These are phyloP conservation scores for Colletotrichum sp. DNA, from an alignment of 2,329 filamentous ascomycete genomes.

Conservation along the genomic window DNA sequence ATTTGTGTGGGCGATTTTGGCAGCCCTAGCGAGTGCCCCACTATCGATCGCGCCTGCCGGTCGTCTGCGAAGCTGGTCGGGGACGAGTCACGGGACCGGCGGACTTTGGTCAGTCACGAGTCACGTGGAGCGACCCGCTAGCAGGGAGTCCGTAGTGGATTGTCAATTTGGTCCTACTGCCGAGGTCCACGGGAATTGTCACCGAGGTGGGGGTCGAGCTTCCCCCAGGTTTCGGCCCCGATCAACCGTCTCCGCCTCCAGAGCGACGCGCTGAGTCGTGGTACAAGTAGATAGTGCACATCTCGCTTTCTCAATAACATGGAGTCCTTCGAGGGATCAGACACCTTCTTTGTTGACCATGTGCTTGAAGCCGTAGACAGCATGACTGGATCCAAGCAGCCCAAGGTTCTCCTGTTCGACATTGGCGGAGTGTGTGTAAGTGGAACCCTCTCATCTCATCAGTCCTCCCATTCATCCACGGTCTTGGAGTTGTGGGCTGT, in stretches of 20 bases:
- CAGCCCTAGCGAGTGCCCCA: conserved; percentile 40
- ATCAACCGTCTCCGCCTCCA: neutral
- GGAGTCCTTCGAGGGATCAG: conserved; percentile 13
- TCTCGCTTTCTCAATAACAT: neutral
- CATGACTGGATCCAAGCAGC: conserved; percentile 54
- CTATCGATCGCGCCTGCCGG: conserved; percentile 22
- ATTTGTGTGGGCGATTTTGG: conserved; percentile 44
- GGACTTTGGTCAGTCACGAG: conserved; percentile 11
- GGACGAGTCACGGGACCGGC: conserved; percentile 40
- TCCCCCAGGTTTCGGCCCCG: conserved; percentile 17
- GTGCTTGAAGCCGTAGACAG: conserved; percentile 34
- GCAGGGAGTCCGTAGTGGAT: neutral
- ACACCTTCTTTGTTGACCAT: conserved; percentile 28
- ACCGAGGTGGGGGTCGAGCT: neutral
- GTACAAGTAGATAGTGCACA: conserved; percentile 1
- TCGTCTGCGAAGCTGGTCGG: conserved; percentile 33
- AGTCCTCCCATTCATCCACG: neutral
- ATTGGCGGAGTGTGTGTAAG: conserved; percentile 96
- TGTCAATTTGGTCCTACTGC: neutral
- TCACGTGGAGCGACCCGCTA: neutral
- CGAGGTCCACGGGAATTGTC: conserved; percentile 11
- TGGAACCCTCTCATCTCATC: conserved; percentile 29
- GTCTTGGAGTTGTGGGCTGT: neutral
- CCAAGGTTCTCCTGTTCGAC: conserved; percentile 87
- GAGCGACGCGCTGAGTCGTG: neutral